A percentile compares a stretch with the other conserved stretches of the same genome.
These are phyloP conservation scores for Syzygium grande DNA, from an alignment of 345 rosid genomes.

Conservation along the genomic window DNA sequence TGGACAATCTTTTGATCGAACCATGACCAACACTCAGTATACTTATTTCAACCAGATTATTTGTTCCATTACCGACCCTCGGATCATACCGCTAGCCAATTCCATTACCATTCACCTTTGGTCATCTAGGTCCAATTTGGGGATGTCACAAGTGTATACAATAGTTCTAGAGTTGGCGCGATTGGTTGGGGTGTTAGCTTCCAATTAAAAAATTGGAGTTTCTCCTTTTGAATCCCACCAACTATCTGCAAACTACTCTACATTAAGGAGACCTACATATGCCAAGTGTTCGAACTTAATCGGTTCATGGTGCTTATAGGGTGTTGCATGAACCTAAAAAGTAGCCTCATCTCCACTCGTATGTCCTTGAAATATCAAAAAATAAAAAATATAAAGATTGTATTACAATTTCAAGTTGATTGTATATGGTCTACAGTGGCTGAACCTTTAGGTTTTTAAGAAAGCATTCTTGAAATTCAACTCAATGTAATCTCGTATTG, in stretches of 20 bases:
- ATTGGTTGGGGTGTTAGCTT: not conserved
- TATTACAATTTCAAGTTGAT: not conserved
- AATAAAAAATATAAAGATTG: not conserved
- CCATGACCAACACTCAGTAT: no score
- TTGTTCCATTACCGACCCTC: no score
- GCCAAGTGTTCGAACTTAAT: not conserved
- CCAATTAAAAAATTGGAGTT: not conserved
- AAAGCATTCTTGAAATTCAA: not conserved
- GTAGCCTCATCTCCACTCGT: not conserved
- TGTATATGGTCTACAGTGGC: not conserved
- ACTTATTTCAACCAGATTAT: no score
- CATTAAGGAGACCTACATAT: not conserved
- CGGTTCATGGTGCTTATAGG: not conserved
- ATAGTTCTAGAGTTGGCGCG: not conserved
- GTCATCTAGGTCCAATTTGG: no score
- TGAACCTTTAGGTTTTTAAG: not conserved
- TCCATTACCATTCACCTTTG: no score
- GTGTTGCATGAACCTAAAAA: not conserved
- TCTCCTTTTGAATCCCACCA: not conserved
- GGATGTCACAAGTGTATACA: no score
- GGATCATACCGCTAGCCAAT: no score
- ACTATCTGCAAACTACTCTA: not conserved
- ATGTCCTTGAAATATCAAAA: not conserved
- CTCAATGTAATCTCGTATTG: accelerated
- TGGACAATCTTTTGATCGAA: no score